Evolutionary conservation across 371 early-diverging fungal species (phyloP), one percentile per base, ranked within the genome.

Genomic region (Amoeboaphelidium protococcarum): DNA sequence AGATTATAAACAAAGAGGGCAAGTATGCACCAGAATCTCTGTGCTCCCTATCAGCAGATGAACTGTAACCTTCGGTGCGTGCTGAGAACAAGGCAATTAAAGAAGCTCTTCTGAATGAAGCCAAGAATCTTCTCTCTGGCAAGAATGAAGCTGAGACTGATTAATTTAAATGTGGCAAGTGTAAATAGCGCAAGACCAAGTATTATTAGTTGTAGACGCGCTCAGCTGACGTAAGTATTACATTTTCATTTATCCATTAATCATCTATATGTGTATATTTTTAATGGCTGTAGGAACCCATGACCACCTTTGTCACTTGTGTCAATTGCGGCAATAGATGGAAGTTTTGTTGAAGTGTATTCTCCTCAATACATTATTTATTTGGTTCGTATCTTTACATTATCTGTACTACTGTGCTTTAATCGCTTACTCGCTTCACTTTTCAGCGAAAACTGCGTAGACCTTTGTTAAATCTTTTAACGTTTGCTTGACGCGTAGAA

Each of bases 171-270:
- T 95, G 96, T 56, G 88, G 87, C 31, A 82, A 84, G 58, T 99
- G 99, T 69, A 73, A 73, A 45, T 56, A 71, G 41, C 71, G 90
- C 45, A 84, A 76, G 55, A 78, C 80, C 51, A 77, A 79, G 6
- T 98, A 91, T 63, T 90, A 76, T 67, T 96, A 98, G 66, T 78
- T 85, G 76, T 89, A 91, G 69, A 98, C 95, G 49, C 71, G 99
- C 41, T 82, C 82, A 56, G 99, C 99, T 21, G 99, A 98, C 75
- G 99, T 6, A 10, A 31, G 6, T 31, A 31, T 31, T 16, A 10
- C 37, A 6, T 31, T 31, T 31, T 31, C 37, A 31, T 31, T 31
- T 31, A 31, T 31, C 16, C 16, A 31, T 31, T 31, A 6, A 10
- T 31, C 16, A n/a, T n/a, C n/a, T n/a, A n/a, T n/a, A n/a, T n/a